Base-by-base conservation (phyloP, 306 rosid genomes). In the apple (Malus domestica) region DNA sequence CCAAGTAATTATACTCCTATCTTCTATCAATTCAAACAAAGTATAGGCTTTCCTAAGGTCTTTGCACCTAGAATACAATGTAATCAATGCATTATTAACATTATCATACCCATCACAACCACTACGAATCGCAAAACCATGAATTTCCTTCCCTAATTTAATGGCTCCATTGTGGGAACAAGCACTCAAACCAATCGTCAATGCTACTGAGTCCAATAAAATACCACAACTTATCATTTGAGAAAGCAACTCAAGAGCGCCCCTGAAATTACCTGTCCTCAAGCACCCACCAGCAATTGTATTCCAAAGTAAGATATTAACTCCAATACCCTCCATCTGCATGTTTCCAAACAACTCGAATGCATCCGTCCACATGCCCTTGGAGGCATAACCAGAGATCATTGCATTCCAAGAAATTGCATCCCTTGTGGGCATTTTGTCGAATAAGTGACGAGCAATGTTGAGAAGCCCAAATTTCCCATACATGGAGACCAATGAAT, bases 61-160 rank as follows among this genome's bases (percentile, higher is more conserved):
- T 70, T 87, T 70, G 81, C 97, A 90, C 78, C 97, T 87, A 70
- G 97, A 87, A 88, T 95, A 95, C 98, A 95, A 88, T 30, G 98
- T 89, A 81, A 95, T 89, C 57, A 95, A 81, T 29, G 92, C 89
- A 85, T 92, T 90, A 72, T 72, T 86, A 7, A 92, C 85, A 15
- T 81, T 92, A 10, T 83, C 86, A 80, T 77, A 80, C 75, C 18
- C 76, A 51, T 88, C 85, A 64, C 79, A 73, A 67, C 85, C 80
- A 70, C 59, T 82, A 49, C 93, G 85, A 22, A 90, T 68, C 4
- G 93, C 88, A 82, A 72, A 90, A 76, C 96, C 89, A 57, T 92
- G 98, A 82, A 95, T 88, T 86, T 95, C 93, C 78, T 80, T 88
- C 70, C 98, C 97, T 82, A 89, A 76, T 79, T 86, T 88, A 82